Evolutionary conservation across 2,329 filamentous ascomycete species (phyloP).

Genomic region (Gaeumannomyces sp.): DNA sequence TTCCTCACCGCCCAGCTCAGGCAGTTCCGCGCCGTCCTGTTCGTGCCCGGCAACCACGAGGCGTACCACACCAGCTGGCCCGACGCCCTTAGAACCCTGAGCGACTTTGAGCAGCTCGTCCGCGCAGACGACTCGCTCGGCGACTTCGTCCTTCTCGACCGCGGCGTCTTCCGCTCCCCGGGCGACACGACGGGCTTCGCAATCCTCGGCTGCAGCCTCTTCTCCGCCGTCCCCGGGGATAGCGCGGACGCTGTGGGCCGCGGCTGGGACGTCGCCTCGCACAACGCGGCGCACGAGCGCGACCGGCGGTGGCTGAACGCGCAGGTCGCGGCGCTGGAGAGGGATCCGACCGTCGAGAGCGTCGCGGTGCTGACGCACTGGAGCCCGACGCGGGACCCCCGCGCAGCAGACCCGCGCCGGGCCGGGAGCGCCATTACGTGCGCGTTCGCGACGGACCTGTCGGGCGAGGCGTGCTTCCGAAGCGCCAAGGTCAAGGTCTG

Average conservation of each 20-base stretch:
- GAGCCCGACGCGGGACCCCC: constrained; percentile 29
- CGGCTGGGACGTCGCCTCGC: constrained; percentile 31
- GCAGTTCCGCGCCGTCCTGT: constrained; percentile 42
- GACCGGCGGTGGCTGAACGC: constrained; percentile 39
- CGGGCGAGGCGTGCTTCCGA: constrained; percentile 27
- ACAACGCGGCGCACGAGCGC: constrained; percentile 29
- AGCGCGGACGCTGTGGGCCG: constrained; percentile 30
- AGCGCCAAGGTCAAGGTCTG: constrained; percentile 31
- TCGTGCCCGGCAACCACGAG: constrained; percentile 53
- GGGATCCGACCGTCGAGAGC: constrained; percentile 14
- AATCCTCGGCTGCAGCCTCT: constrained; percentile 36
- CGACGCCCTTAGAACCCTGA: constrained; percentile 22
- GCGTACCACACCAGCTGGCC: constrained; percentile 38
- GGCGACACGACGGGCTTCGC: constrained; percentile 12
- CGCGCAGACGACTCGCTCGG: constrained; percentile 23
- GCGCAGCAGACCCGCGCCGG: constrained; percentile 29
- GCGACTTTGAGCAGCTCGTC: constrained; percentile 25
- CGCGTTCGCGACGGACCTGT: constrained; percentile 36
- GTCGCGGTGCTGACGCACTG: constrained; percentile 38
- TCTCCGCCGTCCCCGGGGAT: constrained; percentile 37
- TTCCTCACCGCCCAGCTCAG: constrained; percentile 44
- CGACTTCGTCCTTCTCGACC: constrained; percentile 34
- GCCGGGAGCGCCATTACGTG: constrained; percentile 17
- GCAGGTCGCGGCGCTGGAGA: constrained; percentile 23
- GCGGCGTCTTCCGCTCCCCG: constrained; percentile 20